Conservation (phyloP, 768 basidiomycete genomes). For the Phylloporus sp. region DNA sequence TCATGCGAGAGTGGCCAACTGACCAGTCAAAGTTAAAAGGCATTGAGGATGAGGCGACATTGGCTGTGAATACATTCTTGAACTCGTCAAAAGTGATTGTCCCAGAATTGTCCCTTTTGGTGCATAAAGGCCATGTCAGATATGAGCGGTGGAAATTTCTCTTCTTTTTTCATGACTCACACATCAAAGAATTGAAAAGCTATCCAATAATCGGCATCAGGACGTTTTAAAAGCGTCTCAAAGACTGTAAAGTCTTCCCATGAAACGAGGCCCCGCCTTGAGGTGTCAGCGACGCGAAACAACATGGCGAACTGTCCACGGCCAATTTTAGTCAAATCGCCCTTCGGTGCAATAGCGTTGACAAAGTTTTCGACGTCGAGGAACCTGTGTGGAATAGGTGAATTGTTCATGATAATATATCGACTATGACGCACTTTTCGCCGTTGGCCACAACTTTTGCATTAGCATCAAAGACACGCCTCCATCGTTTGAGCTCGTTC, state of each 20-base stretch:
- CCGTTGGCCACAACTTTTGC: conserved; percentile 69
- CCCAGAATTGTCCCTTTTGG: conserved; percentile 78
- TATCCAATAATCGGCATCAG: conserved; percentile 96
- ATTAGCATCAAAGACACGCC: conserved; percentile 79
- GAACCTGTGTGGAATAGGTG: conserved; percentile 48
- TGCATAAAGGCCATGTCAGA: conserved; percentile 7
- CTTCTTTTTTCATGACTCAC: conserved; percentile 45
- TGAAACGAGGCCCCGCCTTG: conserved; percentile 70
- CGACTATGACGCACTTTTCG: conserved; percentile 63
- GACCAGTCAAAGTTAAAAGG: conserved; percentile 96
- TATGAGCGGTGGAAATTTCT: background rate
- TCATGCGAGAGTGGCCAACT: conserved; percentile 11
- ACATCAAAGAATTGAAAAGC: conserved; percentile 96
- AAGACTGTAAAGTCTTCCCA: conserved; percentile 98
- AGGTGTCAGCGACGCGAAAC: conserved; percentile 83
- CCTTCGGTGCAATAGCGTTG: conserved; percentile 88
- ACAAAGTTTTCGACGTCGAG: conserved; percentile 88
- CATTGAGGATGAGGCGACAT: conserved; percentile 72
- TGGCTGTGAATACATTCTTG: conserved; percentile 84
- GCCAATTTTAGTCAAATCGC: conserved; percentile 81
- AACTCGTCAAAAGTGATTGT: conserved; percentile 93
- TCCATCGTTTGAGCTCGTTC: conserved; percentile 85
- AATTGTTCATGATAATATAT: conserved; percentile 18
- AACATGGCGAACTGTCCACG: conserved; percentile 86
- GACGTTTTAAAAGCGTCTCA: conserved; percentile 86